These are phyloP conservation scores for Globisporangium irregulare DNA, from an alignment of 352 stramenopile species.

Conservation along the genomic window DNA sequence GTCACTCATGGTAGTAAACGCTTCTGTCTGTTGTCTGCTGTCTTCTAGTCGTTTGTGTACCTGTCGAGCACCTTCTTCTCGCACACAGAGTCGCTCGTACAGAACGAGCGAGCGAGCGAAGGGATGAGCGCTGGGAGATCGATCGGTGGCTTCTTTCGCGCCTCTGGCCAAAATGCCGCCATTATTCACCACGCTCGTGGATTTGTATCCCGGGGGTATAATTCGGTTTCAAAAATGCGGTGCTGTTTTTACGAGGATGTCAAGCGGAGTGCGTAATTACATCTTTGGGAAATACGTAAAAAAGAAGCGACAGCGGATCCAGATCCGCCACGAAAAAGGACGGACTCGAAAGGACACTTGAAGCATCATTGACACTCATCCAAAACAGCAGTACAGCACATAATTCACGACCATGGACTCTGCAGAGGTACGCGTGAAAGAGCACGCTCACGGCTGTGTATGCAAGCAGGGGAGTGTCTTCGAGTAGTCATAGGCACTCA, in stretches of 20 bases:
- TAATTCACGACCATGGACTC: slow-evolving; percentile 34
- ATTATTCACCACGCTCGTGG: not conserved
- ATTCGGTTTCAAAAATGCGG: not conserved
- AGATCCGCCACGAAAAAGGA: not conserved
- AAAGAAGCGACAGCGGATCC: not conserved
- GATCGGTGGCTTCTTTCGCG: slow-evolving; percentile 6
- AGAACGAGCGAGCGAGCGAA: not conserved
- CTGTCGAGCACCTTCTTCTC: not conserved
- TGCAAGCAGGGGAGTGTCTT: not conserved
- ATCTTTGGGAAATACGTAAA: not conserved
- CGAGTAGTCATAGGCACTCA: not conserved
- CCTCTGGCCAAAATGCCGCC: slow-evolving; percentile 3
- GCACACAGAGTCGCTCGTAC: not conserved
- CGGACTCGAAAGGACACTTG: slow-evolving; percentile 8
- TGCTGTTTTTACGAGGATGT: slow-evolving; percentile 4
- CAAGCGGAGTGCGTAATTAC: slow-evolving; percentile 20
- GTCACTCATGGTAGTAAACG: slow-evolving; percentile 54
- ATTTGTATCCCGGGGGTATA: not conserved
- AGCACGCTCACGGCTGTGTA: not conserved
- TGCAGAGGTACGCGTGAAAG: slow-evolving; percentile 28
- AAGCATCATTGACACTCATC: not conserved
- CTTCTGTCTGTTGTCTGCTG: not conserved
- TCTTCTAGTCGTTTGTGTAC: not conserved
- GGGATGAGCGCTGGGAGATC: not conserved
- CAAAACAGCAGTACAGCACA: not conserved